Percentiles rank a stretch among this genome's conserved stretches.
Evolutionary conservation across 208 protist species (phyloP).

Genomic region (Leishmania guyanensis): DNA sequence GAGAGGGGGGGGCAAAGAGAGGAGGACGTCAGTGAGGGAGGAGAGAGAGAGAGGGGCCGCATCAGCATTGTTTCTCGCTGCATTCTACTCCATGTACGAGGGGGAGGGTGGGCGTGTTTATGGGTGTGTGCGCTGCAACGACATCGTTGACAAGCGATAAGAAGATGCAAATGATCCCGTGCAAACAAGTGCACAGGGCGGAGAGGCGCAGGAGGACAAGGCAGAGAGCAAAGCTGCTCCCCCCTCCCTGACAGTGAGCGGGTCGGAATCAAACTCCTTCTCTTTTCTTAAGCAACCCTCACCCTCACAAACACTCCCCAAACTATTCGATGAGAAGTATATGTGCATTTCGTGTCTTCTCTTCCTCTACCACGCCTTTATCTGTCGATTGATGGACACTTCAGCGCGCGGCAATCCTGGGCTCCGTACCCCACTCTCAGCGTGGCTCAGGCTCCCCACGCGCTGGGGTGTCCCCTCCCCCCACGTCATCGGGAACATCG

Average conservation of each 20-base stretch:
- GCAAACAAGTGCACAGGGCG: not conserved
- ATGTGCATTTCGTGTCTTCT: not conserved
- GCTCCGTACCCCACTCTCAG: not conserved
- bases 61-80: not conserved
- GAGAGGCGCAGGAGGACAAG: not conserved
- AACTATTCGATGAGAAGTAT: not conserved
- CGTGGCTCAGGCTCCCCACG: no score
- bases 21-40: not conserved
- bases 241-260: not conserved
- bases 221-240: not conserved
- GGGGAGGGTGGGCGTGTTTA: not conserved
- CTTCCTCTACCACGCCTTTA: not conserved
- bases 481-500: not conserved
- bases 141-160: not conserved
- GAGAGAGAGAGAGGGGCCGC: not conserved
- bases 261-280: not conserved
- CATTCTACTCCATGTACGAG: not conserved
- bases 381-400: no score
- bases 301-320: not conserved
- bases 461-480: no score
- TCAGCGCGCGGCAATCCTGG: not conserved
- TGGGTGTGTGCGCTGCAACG: not conserved
- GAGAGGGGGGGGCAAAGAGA: not conserved
- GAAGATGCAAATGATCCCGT: not conserved
- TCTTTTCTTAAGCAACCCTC: not conserved